These are phyloP conservation scores for Hylodesmum podocarpum DNA, from an alignment of 306 rosid genomes.

Conservation along the genomic window DNA sequence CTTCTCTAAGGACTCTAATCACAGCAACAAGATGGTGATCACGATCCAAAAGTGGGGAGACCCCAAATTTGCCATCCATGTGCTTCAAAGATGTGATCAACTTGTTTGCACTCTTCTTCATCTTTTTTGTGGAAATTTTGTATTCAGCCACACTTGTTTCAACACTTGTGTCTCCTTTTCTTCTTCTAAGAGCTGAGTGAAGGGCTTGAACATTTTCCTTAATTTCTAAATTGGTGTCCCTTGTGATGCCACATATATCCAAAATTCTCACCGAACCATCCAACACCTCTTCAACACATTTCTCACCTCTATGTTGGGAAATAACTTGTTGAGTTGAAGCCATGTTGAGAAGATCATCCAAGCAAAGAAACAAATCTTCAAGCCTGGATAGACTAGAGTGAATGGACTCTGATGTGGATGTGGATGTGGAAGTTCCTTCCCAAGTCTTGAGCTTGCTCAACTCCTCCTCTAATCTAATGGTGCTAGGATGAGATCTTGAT, in stretches of 20 bases:
- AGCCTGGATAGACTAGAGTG: conserved; percentile 42
- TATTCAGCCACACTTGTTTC: conserved; percentile 44
- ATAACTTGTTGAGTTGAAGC: conserved; percentile 57
- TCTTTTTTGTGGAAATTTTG: conserved; percentile 47
- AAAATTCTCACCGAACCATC: conserved; percentile 63
- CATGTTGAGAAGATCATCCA: conserved; percentile 68
- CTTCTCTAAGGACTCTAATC: conserved; percentile 46
- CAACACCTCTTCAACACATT: conserved; percentile 54
- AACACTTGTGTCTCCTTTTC: conserved; percentile 55
- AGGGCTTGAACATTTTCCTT: conserved; percentile 55
- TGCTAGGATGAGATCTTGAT: conserved; percentile 70
- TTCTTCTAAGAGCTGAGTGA: conserved; percentile 64
- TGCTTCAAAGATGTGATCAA: conserved; percentile 40
- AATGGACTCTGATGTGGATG: conserved; percentile 45
- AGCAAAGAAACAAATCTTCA: conserved; percentile 48
- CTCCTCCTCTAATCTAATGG: conserved; percentile 55
- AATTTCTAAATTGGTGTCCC: conserved; percentile 50
- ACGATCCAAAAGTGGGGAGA: conserved; percentile 23
- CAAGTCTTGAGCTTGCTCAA: conserved; percentile 51
- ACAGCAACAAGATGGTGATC: conserved; percentile 44
- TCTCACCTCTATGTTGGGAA: conserved; percentile 37
- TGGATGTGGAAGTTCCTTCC: conserved; percentile 43
- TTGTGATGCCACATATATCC: conserved; percentile 60
- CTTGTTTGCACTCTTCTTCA: conserved; percentile 58
- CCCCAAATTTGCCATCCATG: conserved; percentile 46